Conservation (phyloP, 2,329 filamentous ascomycete genomes). For the Neofusicoccum ribis region DNA sequence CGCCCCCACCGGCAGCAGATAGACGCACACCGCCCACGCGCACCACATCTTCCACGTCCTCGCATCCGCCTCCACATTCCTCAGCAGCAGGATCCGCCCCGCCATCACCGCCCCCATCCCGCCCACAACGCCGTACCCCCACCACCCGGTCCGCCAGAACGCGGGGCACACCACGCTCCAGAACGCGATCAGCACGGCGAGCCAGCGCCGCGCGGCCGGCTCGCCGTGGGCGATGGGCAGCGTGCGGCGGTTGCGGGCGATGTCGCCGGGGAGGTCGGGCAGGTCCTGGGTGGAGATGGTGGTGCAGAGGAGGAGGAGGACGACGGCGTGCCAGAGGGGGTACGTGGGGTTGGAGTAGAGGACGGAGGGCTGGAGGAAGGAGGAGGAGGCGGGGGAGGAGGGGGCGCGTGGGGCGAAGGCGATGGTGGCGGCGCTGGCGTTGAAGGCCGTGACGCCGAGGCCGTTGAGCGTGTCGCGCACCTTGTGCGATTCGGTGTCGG, state of each 20-base stretch:
- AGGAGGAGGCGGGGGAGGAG: neutral
- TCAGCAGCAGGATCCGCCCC: neutral
- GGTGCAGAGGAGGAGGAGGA: neutral
- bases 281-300: slow-evolving; percentile 31
- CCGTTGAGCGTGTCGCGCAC: slow-evolving; percentile 38
- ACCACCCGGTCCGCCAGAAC: neutral
- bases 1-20: neutral
- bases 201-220: neutral
- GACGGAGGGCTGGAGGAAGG: neutral
- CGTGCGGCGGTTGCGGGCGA: slow-evolving; percentile 21
- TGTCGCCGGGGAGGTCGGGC: slow-evolving; percentile 28
- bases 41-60: neutral
- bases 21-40: neutral
- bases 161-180: neutral
- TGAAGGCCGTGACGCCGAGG: slow-evolving; percentile 18
- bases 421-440: neutral
- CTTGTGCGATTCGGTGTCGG: slow-evolving; percentile 33
- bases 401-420: neutral
- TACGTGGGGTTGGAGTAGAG: neutral
- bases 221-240: slow-evolving; percentile 18
- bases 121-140: neutral
- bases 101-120: neutral
- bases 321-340: neutral
- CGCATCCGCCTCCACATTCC: neutral
- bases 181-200: slow-evolving; percentile 15